Conservation (phyloP, 768 basidiomycete species). For the Ephemerocybe angulata region DNA sequence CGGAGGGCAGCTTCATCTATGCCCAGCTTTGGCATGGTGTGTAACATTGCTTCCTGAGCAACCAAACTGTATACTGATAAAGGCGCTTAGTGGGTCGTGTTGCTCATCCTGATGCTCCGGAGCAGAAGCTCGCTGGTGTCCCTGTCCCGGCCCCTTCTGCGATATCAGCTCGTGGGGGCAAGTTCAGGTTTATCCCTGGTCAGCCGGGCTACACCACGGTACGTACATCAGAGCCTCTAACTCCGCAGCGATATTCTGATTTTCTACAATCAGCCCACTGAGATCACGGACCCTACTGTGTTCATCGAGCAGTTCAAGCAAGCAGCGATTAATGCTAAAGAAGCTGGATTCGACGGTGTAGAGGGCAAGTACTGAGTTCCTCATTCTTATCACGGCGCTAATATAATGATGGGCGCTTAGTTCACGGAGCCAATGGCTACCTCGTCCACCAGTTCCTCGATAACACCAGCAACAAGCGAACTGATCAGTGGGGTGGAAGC, state of each 20-base stretch:
- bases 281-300: slow-evolving; percentile 37
- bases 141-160: slow-evolving; percentile 44
- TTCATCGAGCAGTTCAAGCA: slow-evolving; percentile 38
- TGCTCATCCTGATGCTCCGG: slow-evolving; percentile 34
- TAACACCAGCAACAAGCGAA: slow-evolving; percentile 36
- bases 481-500: slow-evolving; percentile 59
- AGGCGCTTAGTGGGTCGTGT: slow-evolving; percentile 37
- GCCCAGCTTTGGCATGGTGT: slow-evolving; percentile 44
- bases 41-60: too few relatives aligned
- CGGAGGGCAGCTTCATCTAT: slow-evolving; percentile 40
- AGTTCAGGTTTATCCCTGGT: slow-evolving; percentile 37
- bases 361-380: slow-evolving; percentile 33
- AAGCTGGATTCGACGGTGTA: slow-evolving; percentile 54
- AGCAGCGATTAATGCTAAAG: slow-evolving; percentile 45
- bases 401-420: slow-evolving; percentile 13
- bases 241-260: too few relatives aligned
- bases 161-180: slow-evolving; percentile 39
- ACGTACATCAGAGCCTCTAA: slow-evolving; percentile 17
- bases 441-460: slow-evolving; percentile 51
- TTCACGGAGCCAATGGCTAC: slow-evolving; percentile 45
- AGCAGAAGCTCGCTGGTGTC: slow-evolving; percentile 35
- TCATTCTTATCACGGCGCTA: not conserved
- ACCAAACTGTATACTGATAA: too few relatives aligned
- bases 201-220: slow-evolving; percentile 39
- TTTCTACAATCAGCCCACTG: slow-evolving; percentile 28